Evolutionary conservation across 306 rosid genomes (phyloP).

Genomic region (Oemleria cerasiformis): DNA sequence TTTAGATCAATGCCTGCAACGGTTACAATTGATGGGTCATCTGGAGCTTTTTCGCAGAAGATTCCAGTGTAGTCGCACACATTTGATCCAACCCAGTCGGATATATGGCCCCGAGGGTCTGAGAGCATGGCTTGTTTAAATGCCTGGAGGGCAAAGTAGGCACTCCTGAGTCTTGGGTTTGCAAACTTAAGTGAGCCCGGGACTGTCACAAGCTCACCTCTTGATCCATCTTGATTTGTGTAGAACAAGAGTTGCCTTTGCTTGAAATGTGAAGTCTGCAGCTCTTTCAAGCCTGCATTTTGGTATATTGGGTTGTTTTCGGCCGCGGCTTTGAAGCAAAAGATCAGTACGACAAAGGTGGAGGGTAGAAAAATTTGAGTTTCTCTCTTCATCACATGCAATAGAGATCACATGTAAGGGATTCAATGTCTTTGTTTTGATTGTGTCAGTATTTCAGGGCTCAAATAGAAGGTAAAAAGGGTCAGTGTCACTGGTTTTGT

Average conservation of each 20-base stretch:
- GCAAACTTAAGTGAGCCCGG: slow-evolving; percentile 39
- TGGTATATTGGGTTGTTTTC: background rate
- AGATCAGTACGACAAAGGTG: background rate
- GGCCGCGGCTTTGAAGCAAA: slow-evolving; percentile 11
- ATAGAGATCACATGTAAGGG: slow-evolving; percentile 1
- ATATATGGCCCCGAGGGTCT: slow-evolving; percentile 48
- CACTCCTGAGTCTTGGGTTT: slow-evolving; percentile 43
- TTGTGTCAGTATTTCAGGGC: background rate
- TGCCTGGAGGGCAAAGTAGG: slow-evolving; percentile 62
- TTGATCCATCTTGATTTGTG: slow-evolving; percentile 12
- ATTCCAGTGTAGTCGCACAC: slow-evolving; percentile 64
- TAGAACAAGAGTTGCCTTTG: slow-evolving; percentile 10
- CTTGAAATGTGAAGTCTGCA: background rate
- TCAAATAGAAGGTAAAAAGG: background rate
- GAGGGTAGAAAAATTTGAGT: background rate
- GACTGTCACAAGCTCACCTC: slow-evolving; percentile 1
- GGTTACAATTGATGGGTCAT: slow-evolving; percentile 40
- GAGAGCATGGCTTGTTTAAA: slow-evolving; percentile 72
- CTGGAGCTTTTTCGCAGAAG: slow-evolving; percentile 46
- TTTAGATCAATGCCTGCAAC: slow-evolving; percentile 81
- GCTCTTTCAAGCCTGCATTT: slow-evolving; percentile 13
- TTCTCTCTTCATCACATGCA: slow-evolving; percentile 16
- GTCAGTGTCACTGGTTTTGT: background rate
- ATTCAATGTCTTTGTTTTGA: background rate
- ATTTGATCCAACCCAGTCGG: slow-evolving; percentile 54